Conservation (phyloP, 176 grass and related monocot species). For the Avena eriantha region DNA sequence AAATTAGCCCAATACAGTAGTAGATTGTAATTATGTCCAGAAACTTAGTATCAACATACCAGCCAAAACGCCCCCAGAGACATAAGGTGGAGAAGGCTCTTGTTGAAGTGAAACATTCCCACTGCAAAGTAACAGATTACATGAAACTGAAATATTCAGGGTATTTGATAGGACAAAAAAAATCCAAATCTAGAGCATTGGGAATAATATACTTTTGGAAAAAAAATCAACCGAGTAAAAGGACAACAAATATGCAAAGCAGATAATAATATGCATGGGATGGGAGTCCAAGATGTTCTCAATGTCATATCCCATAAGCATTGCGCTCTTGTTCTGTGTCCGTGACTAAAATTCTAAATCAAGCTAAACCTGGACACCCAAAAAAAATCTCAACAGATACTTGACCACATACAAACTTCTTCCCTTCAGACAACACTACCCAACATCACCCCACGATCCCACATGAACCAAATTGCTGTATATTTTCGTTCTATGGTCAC, state of each 20-base stretch:
- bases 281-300: not conserved
- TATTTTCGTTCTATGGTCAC: slow-evolving; percentile 6
- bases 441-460: not conserved
- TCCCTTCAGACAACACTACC: slow-evolving; percentile 5
- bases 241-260: slow-evolving; percentile 30
- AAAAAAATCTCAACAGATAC: slow-evolving; percentile 16
- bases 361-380: not conserved
- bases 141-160: not conserved
- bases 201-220: not conserved
- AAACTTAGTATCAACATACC: slow-evolving; percentile 57
- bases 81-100: slow-evolving; percentile 62
- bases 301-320: not conserved
- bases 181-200: not conserved
- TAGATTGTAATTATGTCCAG: slow-evolving; percentile 6
- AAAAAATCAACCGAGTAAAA: slow-evolving; percentile 10
- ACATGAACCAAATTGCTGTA: not conserved
- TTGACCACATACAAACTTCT: slow-evolving; percentile 14
- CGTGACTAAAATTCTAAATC: slow-evolving; percentile 10
- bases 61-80: slow-evolving; percentile 87
- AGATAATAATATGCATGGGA: slow-evolving; percentile 22
- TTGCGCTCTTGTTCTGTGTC: not conserved
- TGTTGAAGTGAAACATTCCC: slow-evolving; percentile 80
- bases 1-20: slow-evolving; percentile 35
- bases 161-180: slow-evolving; percentile 1
- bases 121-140: slow-evolving; percentile 50